Percentiles rank a stretch among this genome's conserved stretches.
Conservation (phyloP, 306 rosid genomes). For the Astragalus membranaceus region DNA sequence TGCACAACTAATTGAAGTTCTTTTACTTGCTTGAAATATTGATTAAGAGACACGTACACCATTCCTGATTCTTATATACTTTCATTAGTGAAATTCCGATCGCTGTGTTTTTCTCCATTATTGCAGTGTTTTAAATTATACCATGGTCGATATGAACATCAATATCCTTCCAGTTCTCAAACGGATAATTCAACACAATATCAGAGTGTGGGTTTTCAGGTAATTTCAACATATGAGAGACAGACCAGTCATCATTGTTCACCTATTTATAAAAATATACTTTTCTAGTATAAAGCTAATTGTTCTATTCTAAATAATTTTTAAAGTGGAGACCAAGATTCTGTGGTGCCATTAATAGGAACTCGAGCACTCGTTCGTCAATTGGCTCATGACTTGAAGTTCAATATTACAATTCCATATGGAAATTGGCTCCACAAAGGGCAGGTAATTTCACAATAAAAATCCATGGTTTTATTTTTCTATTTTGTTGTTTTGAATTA, state of each 20-base stretch:
- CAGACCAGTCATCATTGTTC: background rate
- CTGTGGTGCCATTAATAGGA: constrained; percentile 78
- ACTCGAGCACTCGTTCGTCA: constrained; percentile 73
- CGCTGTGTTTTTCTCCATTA: background rate
- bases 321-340: constrained; percentile 83
- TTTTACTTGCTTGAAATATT: no score
- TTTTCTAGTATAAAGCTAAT: background rate
- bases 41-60: no score
- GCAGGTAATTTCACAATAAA: constrained; percentile 39
- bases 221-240: constrained; percentile 21
- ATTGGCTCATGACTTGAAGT: constrained; percentile 62
- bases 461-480: background rate
- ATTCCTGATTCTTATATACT: background rate
- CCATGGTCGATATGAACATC: constrained; percentile 45
- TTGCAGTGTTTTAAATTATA: constrained; percentile 57
- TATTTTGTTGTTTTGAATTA: background rate
- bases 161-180: constrained; percentile 72
- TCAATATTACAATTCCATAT: constrained; percentile 58
- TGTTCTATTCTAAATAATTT: background rate
- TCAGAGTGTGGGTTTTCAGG: constrained; percentile 95
- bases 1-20: no score
- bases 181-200: constrained; percentile 54
- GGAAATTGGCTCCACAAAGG: constrained; percentile 89
- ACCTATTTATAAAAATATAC: background rate
- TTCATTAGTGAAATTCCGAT: no score